These are phyloP conservation scores for Alternaria conjuncta DNA, from an alignment of 2,329 filamentous ascomycete species.

Conservation along the genomic window DNA sequence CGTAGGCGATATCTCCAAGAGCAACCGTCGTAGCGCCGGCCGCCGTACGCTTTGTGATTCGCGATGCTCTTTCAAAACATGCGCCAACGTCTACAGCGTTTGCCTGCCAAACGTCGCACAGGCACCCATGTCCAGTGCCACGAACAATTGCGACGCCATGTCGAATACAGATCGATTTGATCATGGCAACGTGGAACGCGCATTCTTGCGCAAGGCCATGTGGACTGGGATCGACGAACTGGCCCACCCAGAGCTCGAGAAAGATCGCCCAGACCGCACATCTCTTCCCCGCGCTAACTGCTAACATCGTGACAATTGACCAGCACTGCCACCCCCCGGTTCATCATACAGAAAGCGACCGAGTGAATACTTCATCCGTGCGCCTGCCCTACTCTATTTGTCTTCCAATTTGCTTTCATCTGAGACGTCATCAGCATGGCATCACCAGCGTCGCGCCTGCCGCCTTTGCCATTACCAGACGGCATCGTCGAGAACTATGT, in stretches of 20 bases:
- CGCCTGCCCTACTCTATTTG: background rate
- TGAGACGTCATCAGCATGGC: constrained; percentile 1
- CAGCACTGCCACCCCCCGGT: background rate
- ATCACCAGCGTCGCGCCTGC: constrained; percentile 25
- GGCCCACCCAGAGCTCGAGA: background rate
- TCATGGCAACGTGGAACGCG: background rate
- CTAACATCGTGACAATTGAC: background rate
- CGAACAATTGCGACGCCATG: background rate
- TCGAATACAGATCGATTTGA: background rate
- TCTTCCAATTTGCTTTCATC: background rate
- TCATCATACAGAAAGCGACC: background rate
- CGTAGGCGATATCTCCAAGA: background rate
- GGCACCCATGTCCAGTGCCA: background rate
- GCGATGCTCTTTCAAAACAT: background rate
- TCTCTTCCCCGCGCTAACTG: background rate
- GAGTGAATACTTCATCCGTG: background rate
- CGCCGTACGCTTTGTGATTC: background rate
- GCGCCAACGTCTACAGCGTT: background rate
- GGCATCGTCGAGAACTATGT: constrained; percentile 64
- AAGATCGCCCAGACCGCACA: background rate
- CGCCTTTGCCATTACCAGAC: constrained; percentile 61
- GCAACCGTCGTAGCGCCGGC: background rate
- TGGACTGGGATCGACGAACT: background rate
- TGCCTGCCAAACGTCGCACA: background rate
- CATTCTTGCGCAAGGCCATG: background rate